Conservation (phyloP, 768 basidiomycete species). For the Russula foetens region DNA sequence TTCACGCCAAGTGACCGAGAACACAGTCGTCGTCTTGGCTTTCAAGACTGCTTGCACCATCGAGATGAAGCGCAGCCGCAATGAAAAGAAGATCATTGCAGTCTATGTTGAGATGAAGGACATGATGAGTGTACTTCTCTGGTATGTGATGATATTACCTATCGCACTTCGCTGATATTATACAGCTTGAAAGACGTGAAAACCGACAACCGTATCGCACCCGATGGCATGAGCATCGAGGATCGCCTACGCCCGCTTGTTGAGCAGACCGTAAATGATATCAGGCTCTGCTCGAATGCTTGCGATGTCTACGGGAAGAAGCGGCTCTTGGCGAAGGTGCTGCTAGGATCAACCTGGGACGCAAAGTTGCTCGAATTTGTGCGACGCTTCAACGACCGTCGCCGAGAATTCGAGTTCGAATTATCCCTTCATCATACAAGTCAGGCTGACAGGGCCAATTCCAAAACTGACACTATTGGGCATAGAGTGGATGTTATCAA, state of each 20-base stretch:
- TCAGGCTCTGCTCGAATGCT: constrained; percentile 26
- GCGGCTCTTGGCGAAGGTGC: constrained; percentile 24
- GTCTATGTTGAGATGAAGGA: no score
- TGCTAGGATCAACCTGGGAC: constrained; percentile 26
- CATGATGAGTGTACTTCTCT: constrained; percentile 25
- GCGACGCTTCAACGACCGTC: constrained; percentile 21
- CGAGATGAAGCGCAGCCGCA: constrained; percentile 42
- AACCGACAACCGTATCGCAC: constrained; percentile 25
- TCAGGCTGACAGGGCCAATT: not conserved
- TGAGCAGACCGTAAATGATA: constrained; percentile 23
- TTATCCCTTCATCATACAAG: constrained; percentile 26
- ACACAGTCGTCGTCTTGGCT: no score
- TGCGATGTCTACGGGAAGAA: constrained; percentile 29
- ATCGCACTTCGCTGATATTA: not conserved
- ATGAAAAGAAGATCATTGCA: constrained; percentile 40
- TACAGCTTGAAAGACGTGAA: constrained; percentile 27
- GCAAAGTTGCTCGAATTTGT: constrained; percentile 22
- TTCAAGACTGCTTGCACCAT: no score
- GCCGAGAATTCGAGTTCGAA: constrained; percentile 25
- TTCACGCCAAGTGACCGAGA: not conserved
- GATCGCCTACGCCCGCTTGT: constrained; percentile 29
- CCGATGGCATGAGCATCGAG: constrained; percentile 29
- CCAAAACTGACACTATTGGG: constrained; percentile 8
- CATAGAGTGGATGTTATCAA: constrained; percentile 3
- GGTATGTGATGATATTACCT: not conserved